Evolutionary conservation across 768 basidiomycete genomes (phyloP).

Genomic region (Amanita rimosa): DNA sequence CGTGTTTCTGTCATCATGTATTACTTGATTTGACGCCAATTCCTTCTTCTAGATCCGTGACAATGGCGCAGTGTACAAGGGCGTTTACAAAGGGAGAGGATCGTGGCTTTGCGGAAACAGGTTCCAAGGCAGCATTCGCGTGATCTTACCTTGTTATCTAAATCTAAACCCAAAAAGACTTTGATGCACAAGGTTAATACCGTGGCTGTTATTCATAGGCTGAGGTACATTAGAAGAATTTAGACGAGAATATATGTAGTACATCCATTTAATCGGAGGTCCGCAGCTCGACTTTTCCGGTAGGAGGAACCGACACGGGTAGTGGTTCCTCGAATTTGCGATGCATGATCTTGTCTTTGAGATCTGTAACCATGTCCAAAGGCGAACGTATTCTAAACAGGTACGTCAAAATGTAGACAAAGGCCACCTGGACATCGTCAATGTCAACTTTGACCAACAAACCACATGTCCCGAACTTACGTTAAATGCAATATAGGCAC

Average conservation of each 20-base stretch:
- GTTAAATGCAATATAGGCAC: slow-evolving; percentile 35
- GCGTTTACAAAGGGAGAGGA: slow-evolving; percentile 74
- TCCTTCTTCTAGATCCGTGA: slow-evolving; percentile 54
- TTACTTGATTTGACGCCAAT: background rate
- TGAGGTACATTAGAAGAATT: background rate
- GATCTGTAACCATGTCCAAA: slow-evolving; percentile 4
- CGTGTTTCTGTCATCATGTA: background rate
- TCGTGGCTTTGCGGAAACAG: slow-evolving; percentile 39
- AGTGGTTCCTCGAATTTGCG: background rate
- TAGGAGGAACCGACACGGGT: background rate
- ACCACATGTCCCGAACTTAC: slow-evolving; percentile 14
- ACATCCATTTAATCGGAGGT: background rate
- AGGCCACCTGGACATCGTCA: slow-evolving; percentile 23
- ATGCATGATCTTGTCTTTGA: slow-evolving; percentile 8
- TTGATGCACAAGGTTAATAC: background rate
- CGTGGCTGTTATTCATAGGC: background rate
- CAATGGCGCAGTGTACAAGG: slow-evolving; percentile 91
- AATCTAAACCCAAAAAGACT: background rate
- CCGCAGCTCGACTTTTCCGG: background rate
- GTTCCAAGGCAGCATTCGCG: slow-evolving; percentile 33
- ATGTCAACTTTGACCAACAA: background rate
- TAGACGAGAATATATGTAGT: background rate
- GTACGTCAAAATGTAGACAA: slow-evolving; percentile 42
- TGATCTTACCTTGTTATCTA: slow-evolving; percentile 9
- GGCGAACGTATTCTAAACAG: slow-evolving; percentile 36